Base-by-base conservation (phyloP, 139 green algal genomes). In the Eudorina sp. region DNA sequence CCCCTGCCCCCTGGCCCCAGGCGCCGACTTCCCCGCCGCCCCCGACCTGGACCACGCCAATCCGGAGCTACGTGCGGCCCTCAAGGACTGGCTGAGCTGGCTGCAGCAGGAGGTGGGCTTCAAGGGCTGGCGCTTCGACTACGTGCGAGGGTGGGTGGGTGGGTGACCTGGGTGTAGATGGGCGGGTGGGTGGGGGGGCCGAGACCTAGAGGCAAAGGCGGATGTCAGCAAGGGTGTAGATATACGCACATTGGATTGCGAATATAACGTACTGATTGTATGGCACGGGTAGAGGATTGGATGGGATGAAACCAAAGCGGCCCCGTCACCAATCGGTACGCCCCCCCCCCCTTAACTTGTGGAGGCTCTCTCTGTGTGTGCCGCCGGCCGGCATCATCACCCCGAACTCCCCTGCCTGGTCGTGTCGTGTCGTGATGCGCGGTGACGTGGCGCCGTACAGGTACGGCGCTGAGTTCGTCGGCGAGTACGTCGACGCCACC, bases 41-140 rank as follows among this genome's bases (percentile, higher is more conserved):
- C 96, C 96, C 83, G 95, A 99, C 92, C 91, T 99, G 38, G 97
- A 99, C 92, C 96, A 99, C 88, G 78, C 69, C 29, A 98, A 99
- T 84, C 70, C 91, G 29, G 91, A 95, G 31, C 91, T 99, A 64
- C 92, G 95, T 3, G 64, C 62, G 0, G 68, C 68, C 31, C 68
- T 99, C 7, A 94, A 87, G 46, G 93, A 96, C 34, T 98, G 96
- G 96, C 93, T 98, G 58, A 76, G 82, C 27, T 97, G 88, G 87
- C 93, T 98, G 74, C 89, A 93, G 64, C 90, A 91, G 9, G 92
- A 95, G 43, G 93, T 98, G 38, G 96, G 96, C 31, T 98, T 96
- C 90, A 92, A 95, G 68, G 96, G 95, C 68, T 99, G 95, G 95
- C 91, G 96, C 18, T 96, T 98, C 86, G 96, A 98, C 90, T 98